Percentiles rank a stretch among this genome's conserved stretches.
Conservation (phyloP, 1,284 basidiomycete species). For the Pterulicium gracile region DNA sequence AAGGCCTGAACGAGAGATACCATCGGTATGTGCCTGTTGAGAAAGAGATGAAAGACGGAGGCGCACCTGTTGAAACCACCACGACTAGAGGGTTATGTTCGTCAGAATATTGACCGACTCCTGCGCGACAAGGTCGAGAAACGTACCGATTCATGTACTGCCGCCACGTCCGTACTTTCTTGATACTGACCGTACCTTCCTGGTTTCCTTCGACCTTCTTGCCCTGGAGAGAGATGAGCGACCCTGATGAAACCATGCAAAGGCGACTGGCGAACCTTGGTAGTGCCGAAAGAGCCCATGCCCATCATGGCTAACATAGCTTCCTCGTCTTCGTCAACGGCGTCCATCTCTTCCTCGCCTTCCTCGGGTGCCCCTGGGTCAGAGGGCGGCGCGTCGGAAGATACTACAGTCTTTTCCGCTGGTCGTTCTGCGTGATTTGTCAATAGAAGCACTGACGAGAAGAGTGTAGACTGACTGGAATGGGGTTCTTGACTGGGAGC, state of each 20-base stretch:
- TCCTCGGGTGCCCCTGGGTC: constrained; percentile 25
- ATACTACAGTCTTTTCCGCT: no score
- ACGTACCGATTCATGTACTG: constrained; percentile 89
- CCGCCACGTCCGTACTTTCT: constrained; percentile 89
- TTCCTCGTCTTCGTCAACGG: constrained; percentile 59
- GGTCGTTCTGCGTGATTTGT: neutral
- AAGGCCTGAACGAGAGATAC: constrained; percentile 30
- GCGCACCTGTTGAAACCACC: constrained; percentile 86
- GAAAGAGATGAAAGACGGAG: constrained; percentile 3
- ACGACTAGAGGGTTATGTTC: constrained; percentile 34
- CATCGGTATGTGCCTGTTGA: constrained; percentile 10
- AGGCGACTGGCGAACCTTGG: constrained; percentile 77
- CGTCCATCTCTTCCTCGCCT: constrained; percentile 60
- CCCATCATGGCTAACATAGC: constrained; percentile 92
- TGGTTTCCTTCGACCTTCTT: constrained; percentile 77
- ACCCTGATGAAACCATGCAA: constrained; percentile 1
- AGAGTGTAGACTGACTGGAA: neutral
- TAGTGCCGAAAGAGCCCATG: constrained; percentile 77
- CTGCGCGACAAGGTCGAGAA: neutral
- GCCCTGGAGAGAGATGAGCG: no score
- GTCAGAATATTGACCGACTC: constrained; percentile 6
- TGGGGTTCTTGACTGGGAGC: constrained; percentile 18
- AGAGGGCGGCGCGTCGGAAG: constrained; percentile 16
- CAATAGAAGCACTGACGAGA: neutral
- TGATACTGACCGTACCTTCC: constrained; percentile 64